Percentiles rank a stretch among this genome's conserved stretches.
Conservation (phyloP, 176 grass and related monocot species). For the Triticum turgidum region DNA sequence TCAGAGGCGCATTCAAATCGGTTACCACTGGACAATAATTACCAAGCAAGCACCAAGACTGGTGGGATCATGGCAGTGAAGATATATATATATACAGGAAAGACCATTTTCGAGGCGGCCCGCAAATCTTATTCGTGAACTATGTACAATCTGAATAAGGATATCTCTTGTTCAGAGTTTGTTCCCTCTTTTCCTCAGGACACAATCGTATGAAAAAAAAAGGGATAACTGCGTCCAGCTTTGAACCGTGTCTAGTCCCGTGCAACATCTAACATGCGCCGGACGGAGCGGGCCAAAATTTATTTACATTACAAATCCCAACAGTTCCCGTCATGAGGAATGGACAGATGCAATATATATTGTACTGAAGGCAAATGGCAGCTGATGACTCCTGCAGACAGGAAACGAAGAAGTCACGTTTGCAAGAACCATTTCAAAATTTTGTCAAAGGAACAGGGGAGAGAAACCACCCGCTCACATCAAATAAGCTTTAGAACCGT, state of each 20-base stretch:
- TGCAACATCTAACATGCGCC: slow-evolving; percentile 41
- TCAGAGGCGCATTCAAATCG: no score
- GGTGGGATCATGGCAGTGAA: not conserved
- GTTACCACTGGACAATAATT: not conserved
- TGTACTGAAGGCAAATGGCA: slow-evolving; percentile 25
- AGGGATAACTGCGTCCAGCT: slow-evolving; percentile 47
- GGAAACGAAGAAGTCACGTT: slow-evolving; percentile 10
- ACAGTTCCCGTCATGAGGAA: slow-evolving; percentile 42
- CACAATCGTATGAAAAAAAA: slow-evolving; percentile 61
- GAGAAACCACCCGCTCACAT: slow-evolving; percentile 22
- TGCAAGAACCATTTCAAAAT: not conserved
- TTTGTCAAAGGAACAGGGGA: not conserved
- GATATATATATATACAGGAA: slow-evolving; percentile 30
- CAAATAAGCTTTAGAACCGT: slow-evolving; percentile 19
- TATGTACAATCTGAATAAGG: slow-evolving; percentile 48
- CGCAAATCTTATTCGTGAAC: slow-evolving; percentile 37
- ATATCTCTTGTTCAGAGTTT: slow-evolving; percentile 22
- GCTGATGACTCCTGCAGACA: slow-evolving; percentile 37
- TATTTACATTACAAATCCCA: slow-evolving; percentile 70
- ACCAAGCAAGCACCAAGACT: not conserved
- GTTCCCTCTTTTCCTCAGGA: slow-evolving; percentile 31
- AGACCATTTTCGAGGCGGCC: not conserved
- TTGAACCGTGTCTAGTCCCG: slow-evolving; percentile 29
- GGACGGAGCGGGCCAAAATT: slow-evolving; percentile 44
- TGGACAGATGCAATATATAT: slow-evolving; percentile 38